These are phyloP conservation scores for Ilyonectria sp. DNA, from an alignment of 2,329 filamentous ascomycete species.

Conservation along the genomic window DNA sequence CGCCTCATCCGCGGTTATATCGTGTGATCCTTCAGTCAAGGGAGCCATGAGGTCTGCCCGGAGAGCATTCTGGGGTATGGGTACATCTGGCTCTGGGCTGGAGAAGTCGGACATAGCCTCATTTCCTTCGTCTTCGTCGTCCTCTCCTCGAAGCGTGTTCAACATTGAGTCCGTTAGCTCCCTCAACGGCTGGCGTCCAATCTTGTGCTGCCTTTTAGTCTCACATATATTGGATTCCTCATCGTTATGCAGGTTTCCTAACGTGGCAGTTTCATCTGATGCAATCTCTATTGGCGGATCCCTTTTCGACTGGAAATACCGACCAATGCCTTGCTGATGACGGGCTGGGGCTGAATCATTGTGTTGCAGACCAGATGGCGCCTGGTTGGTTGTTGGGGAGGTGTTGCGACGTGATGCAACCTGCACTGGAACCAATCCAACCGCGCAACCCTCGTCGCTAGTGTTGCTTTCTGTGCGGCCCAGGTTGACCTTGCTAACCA, in stretches of 20 bases:
- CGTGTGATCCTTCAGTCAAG: neutral
- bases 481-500: slow-evolving; percentile 51
- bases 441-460: slow-evolving; percentile 47
- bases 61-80: slow-evolving; percentile 14
- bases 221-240: slow-evolving; percentile 27
- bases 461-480: slow-evolving; percentile 50
- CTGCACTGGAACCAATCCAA: slow-evolving; percentile 44
- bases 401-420: slow-evolving; percentile 39
- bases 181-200: slow-evolving; percentile 39
- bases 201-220: slow-evolving; percentile 19
- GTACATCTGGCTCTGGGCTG: slow-evolving; percentile 21
- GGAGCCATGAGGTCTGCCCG: slow-evolving; percentile 1
- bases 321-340: slow-evolving; percentile 48
- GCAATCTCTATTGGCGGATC: slow-evolving; percentile 52
- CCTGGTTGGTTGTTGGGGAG: slow-evolving; percentile 16
- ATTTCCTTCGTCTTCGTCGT: slow-evolving; percentile 27
- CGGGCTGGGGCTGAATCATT: slow-evolving; percentile 23
- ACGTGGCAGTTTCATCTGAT: slow-evolving; percentile 53
- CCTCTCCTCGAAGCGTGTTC: slow-evolving; percentile 39
- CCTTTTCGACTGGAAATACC: slow-evolving; percentile 48
- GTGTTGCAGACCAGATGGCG: slow-evolving; percentile 12
- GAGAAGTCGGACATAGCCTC: slow-evolving; percentile 13
- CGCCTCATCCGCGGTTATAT: neutral
- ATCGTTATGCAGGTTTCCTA: slow-evolving; percentile 27
- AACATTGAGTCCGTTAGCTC: slow-evolving; percentile 43